Evolutionary conservation across 331 rosid species (phyloP), one percentile per base, ranked within the genome.

Genomic region (Rhamnella rubrinervis): DNA sequence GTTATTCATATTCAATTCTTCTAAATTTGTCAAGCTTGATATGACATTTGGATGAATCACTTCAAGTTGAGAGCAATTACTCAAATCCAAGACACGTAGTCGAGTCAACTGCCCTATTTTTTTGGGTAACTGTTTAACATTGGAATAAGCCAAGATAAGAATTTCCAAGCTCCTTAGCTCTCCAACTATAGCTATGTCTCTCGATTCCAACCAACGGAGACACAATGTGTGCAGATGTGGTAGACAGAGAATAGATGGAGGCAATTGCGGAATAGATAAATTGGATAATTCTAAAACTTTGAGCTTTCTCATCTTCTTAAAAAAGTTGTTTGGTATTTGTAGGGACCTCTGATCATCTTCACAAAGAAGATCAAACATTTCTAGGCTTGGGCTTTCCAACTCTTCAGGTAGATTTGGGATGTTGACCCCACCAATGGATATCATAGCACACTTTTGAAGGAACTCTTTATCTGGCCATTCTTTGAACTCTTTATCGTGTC

Each of bases 1-100:
- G 66, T 71, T 77, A 47, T 73, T 73, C 65, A 81, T 65, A 13
- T 68, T 59, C 19, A 85, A 76, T 62, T 85, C 86, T 70, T 85
- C 84, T 70, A 85, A 66, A 39, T 59, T 39, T 7, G 71, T 68
- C 28, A 81, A 63, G 16, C 66, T 70, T 4, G 82, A 73, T 57
- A 85, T 13, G 21, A 85, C 11, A n/a, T 67, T 63, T 20, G 67
- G 3, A 13, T 77, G 77, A 68, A 81, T 68, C 28, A n/a, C 71
- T 55, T 28, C n/a, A 16, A 85, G 75, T 9, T 51, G 13, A 21
- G 26, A 23, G 72, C 89, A 75, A 65, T 61, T 40, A 1, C 72
- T 73, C 75, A 85, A 77, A 70, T 81, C 82, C 51, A 85, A 65
- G 62, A 78, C 49, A 53, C 79, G 28, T 1, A 84, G 75, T 56